A percentile compares a stretch with the other conserved stretches of the same genome.
These are phyloP conservation scores for Apiospora kogelbergensis DNA, from an alignment of 2,329 filamentous ascomycete species.

Conservation along the genomic window DNA sequence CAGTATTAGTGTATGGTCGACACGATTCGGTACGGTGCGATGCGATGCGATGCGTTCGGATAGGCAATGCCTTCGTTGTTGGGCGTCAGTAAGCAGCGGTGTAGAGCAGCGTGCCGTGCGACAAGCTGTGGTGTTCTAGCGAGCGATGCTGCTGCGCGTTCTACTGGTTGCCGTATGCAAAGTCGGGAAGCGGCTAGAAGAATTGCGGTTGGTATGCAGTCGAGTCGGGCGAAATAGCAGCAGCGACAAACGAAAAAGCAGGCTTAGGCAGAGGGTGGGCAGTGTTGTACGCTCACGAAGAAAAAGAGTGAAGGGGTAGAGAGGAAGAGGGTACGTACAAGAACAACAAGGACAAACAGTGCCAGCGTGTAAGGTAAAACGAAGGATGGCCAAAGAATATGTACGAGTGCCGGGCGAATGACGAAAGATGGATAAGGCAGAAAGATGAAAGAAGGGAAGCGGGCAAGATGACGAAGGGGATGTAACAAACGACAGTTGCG, in stretches of 20 bases:
- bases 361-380: neutral
- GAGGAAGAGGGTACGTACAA: slow-evolving; percentile 1
- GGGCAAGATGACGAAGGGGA: slow-evolving; percentile 8
- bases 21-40: slow-evolving; percentile 4
- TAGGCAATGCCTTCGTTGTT: neutral
- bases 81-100: slow-evolving; percentile 5
- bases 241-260: neutral
- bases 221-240: neutral
- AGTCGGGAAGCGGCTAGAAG: neutral
- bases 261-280: neutral
- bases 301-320: neutral
- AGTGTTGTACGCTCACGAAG: neutral
- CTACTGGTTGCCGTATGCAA: slow-evolving; percentile 8
- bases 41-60: neutral
- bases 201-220: neutral
- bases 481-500: slow-evolving; percentile 11
- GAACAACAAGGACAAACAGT: slow-evolving; percentile 4
- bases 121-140: slow-evolving; percentile 1
- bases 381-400: slow-evolving; percentile 6
- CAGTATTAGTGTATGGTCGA: neutral
- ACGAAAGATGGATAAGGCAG: slow-evolving; percentile 9
- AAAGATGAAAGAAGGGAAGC: slow-evolving; percentile 3
- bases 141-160: slow-evolving; percentile 7
- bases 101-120: neutral
- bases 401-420: slow-evolving; percentile 10